Evolutionary conservation across 2,329 filamentous ascomycete genomes (phyloP).

Genomic region (Amylocarpus encephaloides): DNA sequence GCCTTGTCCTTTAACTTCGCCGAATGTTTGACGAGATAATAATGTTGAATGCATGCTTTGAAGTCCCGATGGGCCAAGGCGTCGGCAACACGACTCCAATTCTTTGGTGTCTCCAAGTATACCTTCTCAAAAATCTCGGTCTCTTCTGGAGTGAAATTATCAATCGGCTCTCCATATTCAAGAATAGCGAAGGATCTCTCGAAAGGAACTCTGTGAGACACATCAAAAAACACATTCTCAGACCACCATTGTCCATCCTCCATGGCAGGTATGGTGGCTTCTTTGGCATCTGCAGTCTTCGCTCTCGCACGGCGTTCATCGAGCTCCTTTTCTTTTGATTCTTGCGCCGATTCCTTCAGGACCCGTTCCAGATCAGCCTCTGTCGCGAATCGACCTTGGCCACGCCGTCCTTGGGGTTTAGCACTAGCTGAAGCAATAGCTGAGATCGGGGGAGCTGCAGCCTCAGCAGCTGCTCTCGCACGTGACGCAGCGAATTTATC

Average conservation of each 20-base stretch:
- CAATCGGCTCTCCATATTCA: constrained; percentile 64
- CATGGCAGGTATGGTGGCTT: constrained; percentile 68
- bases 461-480: constrained; percentile 24
- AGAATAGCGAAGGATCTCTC: constrained; percentile 63
- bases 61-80: constrained; percentile 62
- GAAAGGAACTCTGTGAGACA: constrained; percentile 56
- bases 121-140: constrained; percentile 64
- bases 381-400: constrained; percentile 52
- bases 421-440: constrained; percentile 42
- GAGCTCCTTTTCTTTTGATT: constrained; percentile 65
- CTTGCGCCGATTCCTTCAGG: constrained; percentile 63
- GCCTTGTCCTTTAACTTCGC: constrained; percentile 72
- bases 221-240: constrained; percentile 56
- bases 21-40: constrained; percentile 73
- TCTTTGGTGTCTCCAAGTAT: constrained; percentile 72
- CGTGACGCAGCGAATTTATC: constrained; percentile 25
- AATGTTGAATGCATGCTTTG: constrained; percentile 77
- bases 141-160: constrained; percentile 71
- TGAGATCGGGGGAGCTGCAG: constrained; percentile 18
- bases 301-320: constrained; percentile 59
- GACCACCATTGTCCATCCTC: constrained; percentile 54
- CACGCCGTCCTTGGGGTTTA: constrained; percentile 48
- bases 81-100: constrained; percentile 73
- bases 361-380: constrained; percentile 69
- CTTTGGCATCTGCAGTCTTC: constrained; percentile 68